Evolutionary conservation across 1,284 basidiomycete species (phyloP), one percentile per base, ranked within the genome.

Genomic region (Microbotryomycetes sp.): DNA sequence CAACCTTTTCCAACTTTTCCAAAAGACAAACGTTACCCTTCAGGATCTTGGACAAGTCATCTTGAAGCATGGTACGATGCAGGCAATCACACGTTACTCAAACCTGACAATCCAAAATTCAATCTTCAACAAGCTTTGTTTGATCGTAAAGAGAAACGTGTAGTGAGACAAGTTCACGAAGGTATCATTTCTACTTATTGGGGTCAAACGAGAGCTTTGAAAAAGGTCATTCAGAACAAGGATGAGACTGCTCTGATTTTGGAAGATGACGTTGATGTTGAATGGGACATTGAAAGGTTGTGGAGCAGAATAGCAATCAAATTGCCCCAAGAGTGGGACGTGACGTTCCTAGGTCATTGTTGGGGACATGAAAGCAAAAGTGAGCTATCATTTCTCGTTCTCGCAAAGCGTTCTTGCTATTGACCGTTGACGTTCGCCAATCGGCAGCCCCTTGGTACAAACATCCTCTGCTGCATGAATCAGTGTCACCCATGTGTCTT

Each of bases 381-480:
- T 73, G 42, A 54, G 69, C 60, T 25, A 15, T n/a, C 36, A 9
- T 16, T 4, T 29, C 28, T 12, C n/a, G 28, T 23, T n/a, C 6
- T 2, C 25, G 9, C 15, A 23, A 19, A 29, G 25, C 26, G 23
- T 28, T 16, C 15, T 36, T 28, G 22, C n/a, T 14, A 46, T 46
- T 15, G 16, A 28, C 6, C 0, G 14, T 25, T 6, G 4, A 6
- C 36, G 22, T 26, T 26, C 26, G 16, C 19, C 30, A 4, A 6
- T 36, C 46, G 19, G 16, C 49, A 2, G 19, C 6, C 22, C 0
- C 88, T 69, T 84, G 85, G 1, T 88, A 87, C 71, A 86, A 86
- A 3, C 82, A 88, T 14, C 85, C 87, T 0, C 79, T 87, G 56
- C 85, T 89, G 67, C 86, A 88, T 68, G 64, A 59, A n/a, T 68